phyloP scores from a whole-genome alignment of 192 early-diverging fungal species.

The Backusella liffmaniae region DNA sequence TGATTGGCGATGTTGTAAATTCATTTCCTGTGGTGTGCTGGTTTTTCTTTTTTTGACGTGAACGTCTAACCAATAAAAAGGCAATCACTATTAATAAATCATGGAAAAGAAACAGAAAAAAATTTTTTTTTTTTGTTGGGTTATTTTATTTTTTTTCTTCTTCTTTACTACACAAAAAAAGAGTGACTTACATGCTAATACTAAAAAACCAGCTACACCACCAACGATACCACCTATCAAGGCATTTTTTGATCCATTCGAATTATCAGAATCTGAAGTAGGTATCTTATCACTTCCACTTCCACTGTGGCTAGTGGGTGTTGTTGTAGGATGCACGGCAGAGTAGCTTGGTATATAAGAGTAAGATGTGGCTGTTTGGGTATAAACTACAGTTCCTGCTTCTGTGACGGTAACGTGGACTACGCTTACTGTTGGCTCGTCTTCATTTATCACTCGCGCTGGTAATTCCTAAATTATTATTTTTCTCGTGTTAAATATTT shows the following conservation, averaged over 20 bases:
- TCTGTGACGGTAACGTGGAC: background rate
- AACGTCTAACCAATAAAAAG: slow-evolving; percentile 2
- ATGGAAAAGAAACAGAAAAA: background rate
- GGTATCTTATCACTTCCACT: background rate
- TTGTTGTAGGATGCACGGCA: background rate
- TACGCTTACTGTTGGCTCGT: background rate
- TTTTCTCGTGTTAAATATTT: background rate
- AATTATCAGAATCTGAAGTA: background rate
- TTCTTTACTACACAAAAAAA: background rate
- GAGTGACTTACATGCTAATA: background rate
- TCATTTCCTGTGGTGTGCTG: background rate
- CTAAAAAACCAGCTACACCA: background rate
- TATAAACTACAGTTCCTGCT: background rate
- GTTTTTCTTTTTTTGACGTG: background rate
- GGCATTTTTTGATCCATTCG: background rate
- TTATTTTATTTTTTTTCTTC: background rate
- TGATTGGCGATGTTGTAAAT: background rate
- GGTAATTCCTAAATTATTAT: background rate
- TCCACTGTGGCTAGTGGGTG: background rate
- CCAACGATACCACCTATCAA: background rate
- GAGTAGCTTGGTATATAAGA: background rate
- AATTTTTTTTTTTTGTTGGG: background rate
- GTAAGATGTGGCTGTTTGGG: slow-evolving; percentile 1
- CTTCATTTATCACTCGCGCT: background rate
- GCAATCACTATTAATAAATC: background rate